Base-by-base conservation (phyloP, 257 asterid species). In the Jacaranda mimosifolia region DNA sequence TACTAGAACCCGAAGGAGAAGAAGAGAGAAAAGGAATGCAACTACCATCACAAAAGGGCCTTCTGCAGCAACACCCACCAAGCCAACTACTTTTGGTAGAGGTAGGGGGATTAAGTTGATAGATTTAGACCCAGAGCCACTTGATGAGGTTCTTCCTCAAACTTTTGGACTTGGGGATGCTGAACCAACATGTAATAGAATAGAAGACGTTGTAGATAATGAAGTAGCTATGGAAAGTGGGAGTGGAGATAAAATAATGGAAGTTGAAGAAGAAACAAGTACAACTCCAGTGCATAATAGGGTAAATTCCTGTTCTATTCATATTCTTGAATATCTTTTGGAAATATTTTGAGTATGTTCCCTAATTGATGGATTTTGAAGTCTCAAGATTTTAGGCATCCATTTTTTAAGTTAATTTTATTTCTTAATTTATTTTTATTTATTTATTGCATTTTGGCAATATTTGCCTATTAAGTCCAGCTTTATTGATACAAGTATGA, bases 11-110 rank as follows among this genome's bases (percentile, higher is more conserved):
- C 87, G 97, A 63, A 87, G 96, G 83, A 93, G 97, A 79, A 97
- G 98, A 72, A 89, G 98, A 84, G 98, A 97, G 45, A 87, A 96
- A 85, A 96, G 94, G 76, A 90, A 90, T 96, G 98, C 97, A 75
- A 79, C 92, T 69, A 89, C 93, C 70, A 80, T 90, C 90, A 93
- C 91, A 32, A 95, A 87, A 86, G 98, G 98, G 70, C 96, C 96
- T 78, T 86, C 98, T 83, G 87, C 91, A 71, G 89, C 90, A 58
- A 81, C 91, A 81, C 94, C 96, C 53, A 77, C 90, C 48, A 87
- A 97, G 86, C 97, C 90, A 80, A 78, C 92, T 83, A 88, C 85
- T 82, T 89, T 85, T 51, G 98, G 97, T 87, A 89, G 96, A 84
- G 98, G 96, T 87, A 86, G 97, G 67, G 99, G 98, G 60, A 86